Evolutionary conservation across 2,329 filamentous ascomycete genomes (phyloP).

Genomic region (Fusarium sp.): DNA sequence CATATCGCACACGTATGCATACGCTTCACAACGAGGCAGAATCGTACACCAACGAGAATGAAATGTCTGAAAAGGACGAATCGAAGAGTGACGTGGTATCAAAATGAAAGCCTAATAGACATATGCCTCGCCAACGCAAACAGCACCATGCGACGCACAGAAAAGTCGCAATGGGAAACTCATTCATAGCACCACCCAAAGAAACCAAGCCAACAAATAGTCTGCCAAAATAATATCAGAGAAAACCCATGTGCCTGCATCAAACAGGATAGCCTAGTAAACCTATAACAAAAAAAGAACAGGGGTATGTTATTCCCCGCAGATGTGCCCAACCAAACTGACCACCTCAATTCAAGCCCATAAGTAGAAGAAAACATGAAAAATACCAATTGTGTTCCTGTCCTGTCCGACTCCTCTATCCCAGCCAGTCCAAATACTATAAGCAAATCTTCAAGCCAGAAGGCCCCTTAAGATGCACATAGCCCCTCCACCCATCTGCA

Average conservation of each 20-base stretch:
- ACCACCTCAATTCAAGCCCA: slow-evolving; percentile 20
- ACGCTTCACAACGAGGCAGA: slow-evolving; percentile 10
- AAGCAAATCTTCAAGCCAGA: slow-evolving; percentile 49
- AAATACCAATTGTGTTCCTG: slow-evolving; percentile 39
- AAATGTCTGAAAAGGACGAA: slow-evolving; percentile 37
- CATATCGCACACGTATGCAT: neutral
- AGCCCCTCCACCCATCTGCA: slow-evolving; percentile 53
- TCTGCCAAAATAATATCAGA: slow-evolving; percentile 27
- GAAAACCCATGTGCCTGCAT: slow-evolving; percentile 37
- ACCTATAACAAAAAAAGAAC: slow-evolving; percentile 35
- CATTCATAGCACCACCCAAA: slow-evolving; percentile 23
- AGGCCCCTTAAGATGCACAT: slow-evolving; percentile 51
- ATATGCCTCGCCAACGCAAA: slow-evolving; percentile 44
- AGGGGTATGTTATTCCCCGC: slow-evolving; percentile 36
- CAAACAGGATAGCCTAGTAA: slow-evolving; percentile 19
- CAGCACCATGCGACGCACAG: slow-evolving; percentile 38
- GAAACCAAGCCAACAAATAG: slow-evolving; percentile 35
- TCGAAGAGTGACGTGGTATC: slow-evolving; percentile 48
- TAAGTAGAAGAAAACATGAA: slow-evolving; percentile 5
- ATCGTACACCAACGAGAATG: slow-evolving; percentile 4
- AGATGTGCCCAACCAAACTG: slow-evolving; percentile 23
- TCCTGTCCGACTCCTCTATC: slow-evolving; percentile 56
- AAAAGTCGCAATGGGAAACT: slow-evolving; percentile 37
- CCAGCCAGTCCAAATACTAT: slow-evolving; percentile 52
- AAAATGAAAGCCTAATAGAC: slow-evolving; percentile 48